These are phyloP conservation scores for Clarireedia paspali DNA, from an alignment of 2,329 filamentous ascomycete species.

Conservation along the genomic window DNA sequence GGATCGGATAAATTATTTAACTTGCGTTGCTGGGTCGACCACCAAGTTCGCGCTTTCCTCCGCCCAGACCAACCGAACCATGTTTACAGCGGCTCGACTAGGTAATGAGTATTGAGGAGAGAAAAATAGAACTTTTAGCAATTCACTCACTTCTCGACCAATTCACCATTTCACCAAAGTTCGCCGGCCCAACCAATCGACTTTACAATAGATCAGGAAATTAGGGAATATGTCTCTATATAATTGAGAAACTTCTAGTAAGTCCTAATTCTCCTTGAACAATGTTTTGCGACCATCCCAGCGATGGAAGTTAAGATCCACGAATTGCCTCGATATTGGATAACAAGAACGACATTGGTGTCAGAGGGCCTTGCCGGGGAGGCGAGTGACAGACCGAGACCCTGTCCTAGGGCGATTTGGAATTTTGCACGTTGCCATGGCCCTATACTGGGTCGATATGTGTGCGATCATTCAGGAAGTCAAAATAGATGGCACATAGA, in stretches of 20 bases:
- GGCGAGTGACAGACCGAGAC: not conserved
- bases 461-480: not conserved
- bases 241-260: not conserved
- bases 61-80: not conserved
- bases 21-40: constrained; percentile 3
- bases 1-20: too few relatives aligned
- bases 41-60: not conserved
- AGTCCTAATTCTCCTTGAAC: not conserved
- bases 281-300: not conserved
- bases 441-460: constrained; percentile 2
- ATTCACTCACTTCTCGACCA: not conserved
- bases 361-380: not conserved
- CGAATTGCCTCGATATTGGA: not conserved
- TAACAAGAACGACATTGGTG: not conserved
- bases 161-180: constrained; percentile 2
- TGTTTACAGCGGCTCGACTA: constrained; percentile 4
- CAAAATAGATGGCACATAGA: constrained; percentile 2
- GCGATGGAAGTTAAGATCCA: not conserved
- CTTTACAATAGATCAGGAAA: not conserved
- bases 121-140: not conserved
- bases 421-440: constrained; percentile 1
- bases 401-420: not conserved
- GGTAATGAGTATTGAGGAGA: not conserved
- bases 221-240: not conserved
- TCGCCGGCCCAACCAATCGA: not conserved